Base-by-base conservation (phyloP, 139 green algal species). In the Chlorella sorokiniana region DNA sequence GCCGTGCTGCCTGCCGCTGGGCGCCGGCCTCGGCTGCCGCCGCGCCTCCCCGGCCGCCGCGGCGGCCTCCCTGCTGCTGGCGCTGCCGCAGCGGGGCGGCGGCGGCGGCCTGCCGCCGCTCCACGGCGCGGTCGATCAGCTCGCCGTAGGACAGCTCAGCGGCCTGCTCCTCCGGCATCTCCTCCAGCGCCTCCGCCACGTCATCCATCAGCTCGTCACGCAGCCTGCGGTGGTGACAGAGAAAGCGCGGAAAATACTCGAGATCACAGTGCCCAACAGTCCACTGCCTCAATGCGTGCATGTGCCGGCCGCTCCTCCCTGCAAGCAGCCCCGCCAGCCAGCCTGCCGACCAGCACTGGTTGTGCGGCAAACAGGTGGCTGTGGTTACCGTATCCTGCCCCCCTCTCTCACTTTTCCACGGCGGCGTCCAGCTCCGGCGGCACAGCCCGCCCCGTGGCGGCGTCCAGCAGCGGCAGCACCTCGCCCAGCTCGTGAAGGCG, bases 121-220 rank as follows among this genome's bases (percentile, higher is more conserved):
- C 7, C 20, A 89, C 33, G 54, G 81, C 84, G 37, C 83, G 38
- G 52, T 83, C 68, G 22, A 86, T 27, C 63, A 77, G 14, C 37
- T 75, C 61, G 11, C 84, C 84, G 52, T 81, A 88, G 1, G 71
- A 82, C 38, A 79, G 75, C 38, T 42, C 52, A 52, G 82, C 64
- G 33, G 79, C 64, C 31, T 84, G 75, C 35, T 86, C 81, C 29
- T 88, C 81, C 4, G 79, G 77, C 42, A 91, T 75, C 11, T 87
- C 79, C 18, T 86, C 81, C 40, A 94, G 75, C 22, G 45, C 29
- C 18, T 56, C 75, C 18, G 75, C 75, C 75, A 70, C 86, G 25
- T 89, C 85, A 67, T 96, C 92, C 84, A 96, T 84, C 45, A 98
- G 85, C 25, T 86, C 81, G 37, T 94, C 88, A 8, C 87, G 82